Base-by-base conservation (phyloP, 2,329 filamentous ascomycete genomes). In the Incumbomyces lentus region DNA sequence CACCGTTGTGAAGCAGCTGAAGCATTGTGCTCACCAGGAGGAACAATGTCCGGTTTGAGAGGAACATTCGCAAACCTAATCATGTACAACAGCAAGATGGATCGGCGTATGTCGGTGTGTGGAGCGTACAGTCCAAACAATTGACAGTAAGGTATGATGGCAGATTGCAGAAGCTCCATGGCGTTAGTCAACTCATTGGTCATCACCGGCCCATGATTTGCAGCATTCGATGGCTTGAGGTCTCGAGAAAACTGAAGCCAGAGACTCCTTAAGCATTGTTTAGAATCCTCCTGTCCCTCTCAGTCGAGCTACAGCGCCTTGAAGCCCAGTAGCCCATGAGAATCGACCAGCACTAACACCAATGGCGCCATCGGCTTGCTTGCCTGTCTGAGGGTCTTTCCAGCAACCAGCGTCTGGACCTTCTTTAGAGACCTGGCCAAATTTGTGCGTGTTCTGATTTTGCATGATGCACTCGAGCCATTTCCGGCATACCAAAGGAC, bases 371-470 rank as follows among this genome's bases (percentile, higher is more conserved):
- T 70, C 64, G 0, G 71, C 67, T 55, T 69, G 64, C 18, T 68
- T 62, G 0, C 72, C 73, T 1, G 67, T 62, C 4, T 60, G 57
- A 0, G 63, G 60, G 57, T 82, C 75, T 51, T 75, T 72, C 80
- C 79, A 84, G 44, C 79, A 71, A 0, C 79, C 80, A 59, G 83
- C 79, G 16, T 71, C 62, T 54, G 64, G 17, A 58, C 68, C 51
- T 17, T 53, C 49, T 22, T 52, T 56, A 29, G 44, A 62, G 0
- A 76, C 73, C 13, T 64, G 63, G 0, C 81, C 81, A 58, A 76
- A 84, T 2, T 62, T 53, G 19, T 68, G 68, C 0, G 82, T 85
- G 54, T 85, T 85, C 59, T 86, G 81, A 57, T 84, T 84, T 18
- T 76, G 68, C 22, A 74, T 64, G 13, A 84, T 69, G 0, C 66